Evolutionary conservation across 306 rosid genomes (phyloP).

Genomic region (Malus sylvestris): DNA sequence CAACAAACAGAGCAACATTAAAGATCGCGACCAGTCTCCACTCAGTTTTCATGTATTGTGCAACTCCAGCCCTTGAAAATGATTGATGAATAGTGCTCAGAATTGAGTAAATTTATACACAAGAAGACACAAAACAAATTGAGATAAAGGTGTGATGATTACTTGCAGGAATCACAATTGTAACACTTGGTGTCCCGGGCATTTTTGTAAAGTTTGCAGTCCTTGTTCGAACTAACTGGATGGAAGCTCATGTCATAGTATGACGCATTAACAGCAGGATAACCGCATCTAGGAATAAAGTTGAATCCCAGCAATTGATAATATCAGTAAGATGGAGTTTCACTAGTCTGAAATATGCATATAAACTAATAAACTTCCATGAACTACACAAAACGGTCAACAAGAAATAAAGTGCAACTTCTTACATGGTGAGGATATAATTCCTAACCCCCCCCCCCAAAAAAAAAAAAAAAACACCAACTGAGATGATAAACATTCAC

Average conservation of each 20-base stretch:
- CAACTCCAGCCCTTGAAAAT: conserved; percentile 84
- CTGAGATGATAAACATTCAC: too few relatives aligned
- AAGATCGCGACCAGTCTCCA: conserved; percentile 94
- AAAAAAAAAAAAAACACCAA: too few relatives aligned
- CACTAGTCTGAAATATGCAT: conserved; percentile 5
- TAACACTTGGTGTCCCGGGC: conserved; percentile 68
- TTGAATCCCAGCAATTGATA: conserved; percentile 16
- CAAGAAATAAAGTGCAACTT: not conserved
- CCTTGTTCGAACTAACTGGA: conserved; percentile 61
- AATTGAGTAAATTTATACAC: conserved; percentile 5
- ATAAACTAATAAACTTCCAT: conserved; percentile 4
- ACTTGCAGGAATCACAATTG: conserved; percentile 96
- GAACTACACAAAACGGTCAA: not conserved
- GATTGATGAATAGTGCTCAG: conserved; percentile 8
- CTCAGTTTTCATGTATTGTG: conserved; percentile 92
- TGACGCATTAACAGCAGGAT: conserved; percentile 88
- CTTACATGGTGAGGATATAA: too few relatives aligned
- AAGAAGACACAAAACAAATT: not conserved
- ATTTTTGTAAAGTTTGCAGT: conserved; percentile 86
- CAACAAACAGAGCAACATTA: conserved; percentile 54
- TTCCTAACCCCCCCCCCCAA: too few relatives aligned
- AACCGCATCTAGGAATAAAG: conserved; percentile 65
- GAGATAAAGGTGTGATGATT: conserved; percentile 1
- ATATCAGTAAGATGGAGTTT: conserved; percentile 20
- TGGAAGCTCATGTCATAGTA: conserved; percentile 86